These are phyloP conservation scores for Colletotrichum truncatum DNA, from an alignment of 2,329 filamentous ascomycete species.

Conservation along the genomic window DNA sequence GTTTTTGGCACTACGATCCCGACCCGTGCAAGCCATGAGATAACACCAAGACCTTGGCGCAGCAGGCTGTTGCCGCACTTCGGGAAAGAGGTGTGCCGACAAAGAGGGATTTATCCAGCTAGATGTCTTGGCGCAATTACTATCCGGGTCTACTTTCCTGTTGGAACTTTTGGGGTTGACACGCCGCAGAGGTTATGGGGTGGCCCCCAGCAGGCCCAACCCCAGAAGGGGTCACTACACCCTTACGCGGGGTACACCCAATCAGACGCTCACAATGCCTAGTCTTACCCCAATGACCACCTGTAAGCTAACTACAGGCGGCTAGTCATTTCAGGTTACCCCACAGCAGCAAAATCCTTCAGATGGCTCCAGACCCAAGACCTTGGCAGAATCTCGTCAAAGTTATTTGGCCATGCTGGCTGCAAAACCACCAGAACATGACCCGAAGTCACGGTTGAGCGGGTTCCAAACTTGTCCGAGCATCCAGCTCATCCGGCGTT, in stretches of 20 bases:
- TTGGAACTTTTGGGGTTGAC: background rate
- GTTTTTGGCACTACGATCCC: background rate
- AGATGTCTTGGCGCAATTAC: background rate
- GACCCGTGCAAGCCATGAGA: background rate
- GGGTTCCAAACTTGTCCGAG: background rate
- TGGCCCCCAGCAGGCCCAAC: background rate
- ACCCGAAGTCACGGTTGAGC: background rate
- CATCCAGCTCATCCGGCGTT: background rate
- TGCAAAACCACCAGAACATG: background rate
- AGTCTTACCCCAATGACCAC: background rate
- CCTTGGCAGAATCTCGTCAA: conserved; percentile 3
- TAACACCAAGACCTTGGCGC: conserved; percentile 10
- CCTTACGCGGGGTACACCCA: conserved; percentile 7
- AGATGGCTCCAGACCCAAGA: background rate
- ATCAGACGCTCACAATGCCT: background rate
- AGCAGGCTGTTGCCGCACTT: background rate
- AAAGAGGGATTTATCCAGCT: background rate
- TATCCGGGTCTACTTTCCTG: background rate
- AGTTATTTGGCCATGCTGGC: background rate
- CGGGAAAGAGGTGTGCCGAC: conserved; percentile 10
- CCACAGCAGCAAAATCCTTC: conserved; percentile 1
- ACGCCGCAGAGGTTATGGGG: background rate
- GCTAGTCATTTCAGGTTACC: conserved; percentile 1
- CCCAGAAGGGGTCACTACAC: conserved; percentile 9
- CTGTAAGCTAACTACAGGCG: background rate